Evolutionary conservation across 306 rosid genomes (phyloP).

Genomic region (Vigna nakashimae): DNA sequence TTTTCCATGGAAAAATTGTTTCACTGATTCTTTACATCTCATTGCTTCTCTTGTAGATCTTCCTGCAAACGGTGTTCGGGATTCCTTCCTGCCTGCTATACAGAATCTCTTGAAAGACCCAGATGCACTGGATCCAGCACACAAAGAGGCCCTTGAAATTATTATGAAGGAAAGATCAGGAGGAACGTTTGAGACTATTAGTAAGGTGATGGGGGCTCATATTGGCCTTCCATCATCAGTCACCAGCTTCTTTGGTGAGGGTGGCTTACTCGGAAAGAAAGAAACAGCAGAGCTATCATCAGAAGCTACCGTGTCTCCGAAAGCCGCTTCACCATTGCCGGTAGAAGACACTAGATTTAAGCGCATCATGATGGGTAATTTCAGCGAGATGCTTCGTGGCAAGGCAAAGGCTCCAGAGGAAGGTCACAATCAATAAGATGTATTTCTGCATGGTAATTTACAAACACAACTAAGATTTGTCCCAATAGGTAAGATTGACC

Average conservation of each 20-base stretch:
- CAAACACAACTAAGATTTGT: conserved; percentile 32
- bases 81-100: conserved; percentile 80
- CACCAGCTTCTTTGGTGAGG: conserved; percentile 83
- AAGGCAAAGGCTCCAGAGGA: conserved; percentile 78
- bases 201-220: conserved; percentile 97
- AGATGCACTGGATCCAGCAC: conserved; percentile 95
- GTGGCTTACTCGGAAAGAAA: conserved; percentile 88
- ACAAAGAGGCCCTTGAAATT: conserved; percentile 98
- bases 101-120: conserved; percentile 81
- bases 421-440: conserved; percentile 54
- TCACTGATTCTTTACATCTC: neutral
- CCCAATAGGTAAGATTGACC: neutral
- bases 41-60: conserved; percentile 64
- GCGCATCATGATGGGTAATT: conserved; percentile 93
- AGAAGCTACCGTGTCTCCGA: conserved; percentile 63
- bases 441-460: conserved; percentile 18
- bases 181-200: conserved; percentile 84
- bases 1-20: conserved; percentile 11
- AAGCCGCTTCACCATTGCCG: conserved; percentile 40
- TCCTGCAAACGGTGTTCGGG: conserved; percentile 74
- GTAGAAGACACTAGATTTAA: conserved; percentile 86
- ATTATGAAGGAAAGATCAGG: conserved; percentile 95
- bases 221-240: conserved; percentile 87
- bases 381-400: conserved; percentile 88
- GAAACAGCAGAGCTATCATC: conserved; percentile 57